These are phyloP conservation scores for Verticillium nubilum DNA, from an alignment of 2,329 filamentous ascomycete genomes.

Conservation along the genomic window DNA sequence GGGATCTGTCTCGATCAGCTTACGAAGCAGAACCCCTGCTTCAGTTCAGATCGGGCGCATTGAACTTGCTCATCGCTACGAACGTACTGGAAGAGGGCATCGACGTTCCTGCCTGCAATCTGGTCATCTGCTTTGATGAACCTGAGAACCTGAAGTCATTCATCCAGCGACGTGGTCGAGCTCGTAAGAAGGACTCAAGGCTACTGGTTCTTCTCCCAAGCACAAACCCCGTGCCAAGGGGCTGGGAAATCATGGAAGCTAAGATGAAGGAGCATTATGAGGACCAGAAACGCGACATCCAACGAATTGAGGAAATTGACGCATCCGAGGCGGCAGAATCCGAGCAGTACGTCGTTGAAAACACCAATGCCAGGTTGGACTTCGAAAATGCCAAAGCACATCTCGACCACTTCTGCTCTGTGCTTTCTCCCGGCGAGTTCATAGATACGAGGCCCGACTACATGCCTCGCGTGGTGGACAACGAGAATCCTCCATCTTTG, in stretches of 20 bases:
- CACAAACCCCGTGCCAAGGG: conserved; percentile 19
- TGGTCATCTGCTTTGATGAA: conserved; percentile 53
- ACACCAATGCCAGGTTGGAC: conserved; percentile 60
- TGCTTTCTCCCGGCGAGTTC: conserved; percentile 52
- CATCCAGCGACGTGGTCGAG: conserved; percentile 51
- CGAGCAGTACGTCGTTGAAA: conserved; percentile 28
- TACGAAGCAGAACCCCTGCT: conserved; percentile 29
- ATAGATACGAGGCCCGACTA: conserved; percentile 66
- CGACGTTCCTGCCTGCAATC: conserved; percentile 59
- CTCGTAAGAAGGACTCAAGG: conserved; percentile 43
- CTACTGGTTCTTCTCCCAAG: conserved; percentile 39
- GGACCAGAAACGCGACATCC: conserved; percentile 51
- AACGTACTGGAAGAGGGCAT: conserved; percentile 64
- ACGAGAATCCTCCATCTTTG: conserved; percentile 24
- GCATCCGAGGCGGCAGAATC: conserved; percentile 22
- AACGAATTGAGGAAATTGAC: conserved; percentile 42
- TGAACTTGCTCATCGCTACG: conserved; percentile 57
- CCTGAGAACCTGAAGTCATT: conserved; percentile 49
- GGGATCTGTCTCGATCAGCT: conserved; percentile 23
- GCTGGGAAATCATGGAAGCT: conserved; percentile 64
- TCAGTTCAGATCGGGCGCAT: conserved; percentile 46
- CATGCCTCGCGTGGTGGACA: conserved; percentile 37
- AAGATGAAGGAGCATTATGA: conserved; percentile 69
- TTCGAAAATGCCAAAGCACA: conserved; percentile 70
- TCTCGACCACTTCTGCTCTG: conserved; percentile 74